Evolutionary conservation across 495 filamentous ascomycete genomes (phyloP), one percentile per base, ranked within the genome.

Genomic region (Letharia columbiana): DNA sequence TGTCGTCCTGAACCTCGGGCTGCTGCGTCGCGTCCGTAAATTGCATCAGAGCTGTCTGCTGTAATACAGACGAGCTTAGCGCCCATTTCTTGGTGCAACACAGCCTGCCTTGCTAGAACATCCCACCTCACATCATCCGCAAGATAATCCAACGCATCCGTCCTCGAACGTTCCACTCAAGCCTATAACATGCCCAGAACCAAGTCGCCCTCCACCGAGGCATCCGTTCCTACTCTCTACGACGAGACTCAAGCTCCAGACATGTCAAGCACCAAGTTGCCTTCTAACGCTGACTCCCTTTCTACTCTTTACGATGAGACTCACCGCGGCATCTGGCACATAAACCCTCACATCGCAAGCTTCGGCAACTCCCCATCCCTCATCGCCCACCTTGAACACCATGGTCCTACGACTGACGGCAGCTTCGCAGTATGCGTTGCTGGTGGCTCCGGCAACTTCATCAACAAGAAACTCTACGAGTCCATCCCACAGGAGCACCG

Each of bases 331-430:
- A 47, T 39, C 41, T 50, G 31, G 44, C 11, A 33, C 61, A 40
- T 2, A 12, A 50, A n/a, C 1, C 42, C 44, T 20, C 17, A 18
- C 11, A 39, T 50, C 44, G 6, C 12, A 1, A 39, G 61, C 31
- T 0, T 37, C 1, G 44, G 44, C 28, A 11, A 33, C 13, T 15
- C 7, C 18, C 12, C 61, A 20, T 12, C 1, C 40, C 12, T 62
- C 41, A 62, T 62, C 44, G 61, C 42, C 28, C 7, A 47, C 13
- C 31, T 62, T 15, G 44, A 62, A 62, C 17, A 50, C 12, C 28
- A 49, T 35, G 44, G 23, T 1, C 12, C 42, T 11, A 39, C 1
- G 8, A 45, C 17, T 1, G 59, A 61, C n/a, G 59, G 59, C 23
- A 49, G 7, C 23, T 62, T 62, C 61, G 42, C 5, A 13, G 44